phyloP scores from a whole-genome alignment of 352 stramenopile genomes.

The Pythium phragmiticola region DNA sequence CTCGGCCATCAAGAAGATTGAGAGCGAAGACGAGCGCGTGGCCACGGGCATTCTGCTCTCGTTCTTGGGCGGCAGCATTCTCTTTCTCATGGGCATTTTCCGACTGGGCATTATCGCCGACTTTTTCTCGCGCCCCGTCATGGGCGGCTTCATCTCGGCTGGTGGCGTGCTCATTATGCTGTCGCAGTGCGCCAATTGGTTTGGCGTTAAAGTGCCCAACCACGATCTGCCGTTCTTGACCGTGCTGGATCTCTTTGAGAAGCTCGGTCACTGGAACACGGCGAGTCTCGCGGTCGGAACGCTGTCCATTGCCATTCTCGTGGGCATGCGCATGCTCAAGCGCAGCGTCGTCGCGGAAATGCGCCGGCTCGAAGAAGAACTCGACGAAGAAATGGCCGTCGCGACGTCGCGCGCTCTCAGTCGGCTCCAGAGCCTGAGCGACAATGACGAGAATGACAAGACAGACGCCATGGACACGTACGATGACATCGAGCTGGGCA shows the following conservation, averaged over 20 bases:
- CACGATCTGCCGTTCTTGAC: constrained; percentile 61
- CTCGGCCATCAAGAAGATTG: constrained; percentile 65
- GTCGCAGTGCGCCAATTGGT: constrained; percentile 85
- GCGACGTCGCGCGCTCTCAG: constrained; percentile 41
- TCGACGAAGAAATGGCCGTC: constrained; percentile 46
- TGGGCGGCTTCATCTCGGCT: constrained; percentile 89
- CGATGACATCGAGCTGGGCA: constrained; percentile 26
- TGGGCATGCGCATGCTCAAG: constrained; percentile 47
- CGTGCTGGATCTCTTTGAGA: constrained; percentile 51
- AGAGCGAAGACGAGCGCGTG: constrained; percentile 47
- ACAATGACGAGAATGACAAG: constrained; percentile 16
- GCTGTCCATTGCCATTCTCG: constrained; percentile 51
- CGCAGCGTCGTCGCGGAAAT: constrained; percentile 47
- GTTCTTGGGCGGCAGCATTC: constrained; percentile 74
- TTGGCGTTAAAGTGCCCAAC: constrained; percentile 66
- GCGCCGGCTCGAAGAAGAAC: constrained; percentile 31
- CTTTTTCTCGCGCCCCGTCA: constrained; percentile 89
- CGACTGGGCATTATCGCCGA: constrained; percentile 82
- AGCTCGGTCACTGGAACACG: constrained; percentile 66
- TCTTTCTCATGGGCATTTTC: constrained; percentile 81
- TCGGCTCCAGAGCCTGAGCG: constrained; percentile 24
- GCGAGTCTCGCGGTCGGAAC: constrained; percentile 66
- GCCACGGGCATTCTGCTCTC: constrained; percentile 51
- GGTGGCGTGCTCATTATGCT: constrained; percentile 90
- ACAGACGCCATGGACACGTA: neutral